A percentile compares a stretch with the other conserved stretches of the same genome.
Conservation (phyloP, 2,329 filamentous ascomycete genomes). For the Juglanconis oblonga region DNA sequence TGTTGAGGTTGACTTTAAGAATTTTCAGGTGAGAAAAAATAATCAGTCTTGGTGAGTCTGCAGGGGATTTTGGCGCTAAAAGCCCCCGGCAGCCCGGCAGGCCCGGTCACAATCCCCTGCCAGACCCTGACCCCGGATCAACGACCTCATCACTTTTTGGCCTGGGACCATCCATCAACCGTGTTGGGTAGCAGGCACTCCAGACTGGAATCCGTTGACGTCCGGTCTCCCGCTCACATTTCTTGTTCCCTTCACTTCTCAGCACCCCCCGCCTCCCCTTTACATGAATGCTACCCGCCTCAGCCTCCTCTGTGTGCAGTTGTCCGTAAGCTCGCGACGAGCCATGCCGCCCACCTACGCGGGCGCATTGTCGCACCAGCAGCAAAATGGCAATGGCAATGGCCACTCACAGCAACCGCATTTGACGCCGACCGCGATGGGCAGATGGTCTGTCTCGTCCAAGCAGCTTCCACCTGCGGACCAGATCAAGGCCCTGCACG, state of each 20-base stretch:
- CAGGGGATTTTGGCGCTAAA: background rate
- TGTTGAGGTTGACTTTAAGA: too few relatives aligned
- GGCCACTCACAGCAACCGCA: conserved; percentile 8
- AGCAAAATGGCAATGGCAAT: conserved; percentile 1
- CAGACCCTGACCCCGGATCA: conserved; percentile 2
- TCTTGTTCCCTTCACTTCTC: background rate
- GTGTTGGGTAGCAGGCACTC: too few relatives aligned
- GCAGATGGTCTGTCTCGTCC: conserved; percentile 18
- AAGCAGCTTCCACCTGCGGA: conserved; percentile 38
- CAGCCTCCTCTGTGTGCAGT: background rate
- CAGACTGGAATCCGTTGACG: too few relatives aligned
- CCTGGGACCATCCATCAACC: too few relatives aligned
- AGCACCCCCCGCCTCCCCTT: background rate
- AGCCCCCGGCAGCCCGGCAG: too few relatives aligned
- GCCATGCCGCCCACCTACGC: conserved; percentile 14
- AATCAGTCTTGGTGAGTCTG: background rate
- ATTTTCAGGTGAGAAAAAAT: too few relatives aligned
- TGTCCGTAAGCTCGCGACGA: background rate
- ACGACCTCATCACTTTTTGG: conserved; percentile 7
- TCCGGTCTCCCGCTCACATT: background rate
- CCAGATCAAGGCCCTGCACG: conserved; percentile 75
- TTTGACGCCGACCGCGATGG: conserved; percentile 18
- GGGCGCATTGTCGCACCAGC: conserved; percentile 13
- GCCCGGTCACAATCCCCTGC: background rate
- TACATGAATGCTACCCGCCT: conserved; percentile 9